Conservation (phyloP, 495 filamentous ascomycete species). For the Umbilicaria muhlenbergii region DNA sequence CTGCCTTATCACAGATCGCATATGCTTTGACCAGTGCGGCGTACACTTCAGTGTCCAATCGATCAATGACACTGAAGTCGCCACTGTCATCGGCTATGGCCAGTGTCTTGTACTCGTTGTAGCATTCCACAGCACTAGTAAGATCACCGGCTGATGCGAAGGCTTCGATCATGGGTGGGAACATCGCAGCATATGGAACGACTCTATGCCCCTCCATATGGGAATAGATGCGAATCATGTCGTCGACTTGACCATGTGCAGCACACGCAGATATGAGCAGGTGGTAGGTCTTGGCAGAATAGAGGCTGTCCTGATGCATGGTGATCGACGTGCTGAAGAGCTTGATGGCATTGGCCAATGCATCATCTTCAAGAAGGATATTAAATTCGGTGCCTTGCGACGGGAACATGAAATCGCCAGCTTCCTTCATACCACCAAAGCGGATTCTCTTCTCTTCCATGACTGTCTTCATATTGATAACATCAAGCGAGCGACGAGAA, state of each 20-base stretch:
- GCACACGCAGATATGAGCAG: constrained; percentile 75
- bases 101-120: constrained; percentile 78
- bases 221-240: constrained; percentile 77
- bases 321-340: constrained; percentile 62
- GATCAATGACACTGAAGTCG: constrained; percentile 48
- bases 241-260: constrained; percentile 54
- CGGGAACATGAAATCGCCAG: constrained; percentile 76
- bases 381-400: constrained; percentile 72
- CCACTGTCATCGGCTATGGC: constrained; percentile 70
- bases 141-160: constrained; percentile 72
- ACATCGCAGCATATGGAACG: constrained; percentile 60
- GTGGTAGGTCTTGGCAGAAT: constrained; percentile 62
- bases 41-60: constrained; percentile 73
- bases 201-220: constrained; percentile 73
- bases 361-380: constrained; percentile 72
- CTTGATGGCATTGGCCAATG: constrained; percentile 66
- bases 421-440: constrained; percentile 74
- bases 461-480: constrained; percentile 46
- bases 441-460: constrained; percentile 63
- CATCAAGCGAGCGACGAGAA: constrained; percentile 60
- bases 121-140: constrained; percentile 80
- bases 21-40: constrained; percentile 80
- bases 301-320: constrained; percentile 32
- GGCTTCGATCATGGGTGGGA: constrained; percentile 81
- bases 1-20: constrained; percentile 55